Conservation (phyloP, 2,329 filamentous ascomycete species). For the Nemania serpens region DNA sequence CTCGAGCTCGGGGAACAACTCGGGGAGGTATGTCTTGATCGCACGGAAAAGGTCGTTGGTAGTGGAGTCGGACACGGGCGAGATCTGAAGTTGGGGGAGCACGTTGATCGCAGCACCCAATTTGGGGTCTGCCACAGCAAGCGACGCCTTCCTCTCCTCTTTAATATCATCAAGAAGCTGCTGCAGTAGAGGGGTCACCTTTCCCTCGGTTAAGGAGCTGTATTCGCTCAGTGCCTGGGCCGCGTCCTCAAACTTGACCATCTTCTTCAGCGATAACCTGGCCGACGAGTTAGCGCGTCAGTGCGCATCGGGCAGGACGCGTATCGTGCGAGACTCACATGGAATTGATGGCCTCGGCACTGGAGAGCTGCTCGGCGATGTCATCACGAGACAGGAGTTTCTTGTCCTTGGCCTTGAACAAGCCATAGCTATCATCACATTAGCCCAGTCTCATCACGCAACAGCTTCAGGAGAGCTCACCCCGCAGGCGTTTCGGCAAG, state of each 20-base stretch:
- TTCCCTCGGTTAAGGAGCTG: constrained; percentile 85
- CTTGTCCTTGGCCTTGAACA: constrained; percentile 99
- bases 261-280: constrained; percentile 94
- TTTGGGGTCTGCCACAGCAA: constrained; percentile 93
- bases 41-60: constrained; percentile 92
- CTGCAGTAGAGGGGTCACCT: constrained; percentile 86
- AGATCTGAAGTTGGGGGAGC: constrained; percentile 84
- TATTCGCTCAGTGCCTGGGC: constrained; percentile 89
- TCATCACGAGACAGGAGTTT: constrained; percentile 92
- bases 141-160: constrained; percentile 94
- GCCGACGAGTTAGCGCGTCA: not conserved
- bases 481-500: constrained; percentile 89
- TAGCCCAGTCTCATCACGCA: constrained; percentile 19
- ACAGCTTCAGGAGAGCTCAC: constrained; percentile 49
- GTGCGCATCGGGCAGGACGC: constrained; percentile 9
- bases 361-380: constrained; percentile 73
- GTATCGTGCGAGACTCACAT: constrained; percentile 63
- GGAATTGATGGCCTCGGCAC: constrained; percentile 82
- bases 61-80: constrained; percentile 77
- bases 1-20: constrained; percentile 85
- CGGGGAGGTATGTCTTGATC: constrained; percentile 87
- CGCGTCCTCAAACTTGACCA: constrained; percentile 96
- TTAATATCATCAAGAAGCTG: constrained; percentile 87
- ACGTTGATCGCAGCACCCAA: constrained; percentile 91
- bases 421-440: constrained; percentile 73